A percentile compares a stretch with the other conserved stretches of the same genome.
Conservation (phyloP, 148 eudicot genomes). For the Camellia sinensis region DNA sequence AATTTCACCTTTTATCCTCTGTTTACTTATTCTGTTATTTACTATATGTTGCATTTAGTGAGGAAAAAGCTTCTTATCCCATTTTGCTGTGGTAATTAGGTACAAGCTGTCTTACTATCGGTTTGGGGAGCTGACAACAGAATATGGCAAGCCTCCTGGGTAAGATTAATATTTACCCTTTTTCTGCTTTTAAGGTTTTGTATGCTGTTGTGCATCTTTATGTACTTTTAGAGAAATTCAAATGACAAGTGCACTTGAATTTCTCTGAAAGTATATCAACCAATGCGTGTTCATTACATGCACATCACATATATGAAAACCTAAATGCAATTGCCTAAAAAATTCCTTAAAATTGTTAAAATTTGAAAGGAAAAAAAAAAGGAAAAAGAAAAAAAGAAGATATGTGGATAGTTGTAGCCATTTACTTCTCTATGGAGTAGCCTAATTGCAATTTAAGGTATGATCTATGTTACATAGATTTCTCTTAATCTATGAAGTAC, state of each 20-base stretch:
- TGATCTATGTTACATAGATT: background rate
- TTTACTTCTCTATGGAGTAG: background rate
- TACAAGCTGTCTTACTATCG: conserved; percentile 92
- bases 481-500: no score
- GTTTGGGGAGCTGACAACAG: conserved; percentile 94
- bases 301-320: background rate
- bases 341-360: background rate
- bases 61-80: conserved; percentile 16
- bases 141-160: conserved; percentile 96
- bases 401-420: background rate
- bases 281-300: no score
- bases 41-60: background rate
- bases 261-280: background rate
- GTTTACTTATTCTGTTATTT: conserved; percentile 6
- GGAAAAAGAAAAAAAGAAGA: background rate
- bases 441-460: background rate
- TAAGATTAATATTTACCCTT: conserved; percentile 32
- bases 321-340: background rate
- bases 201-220: background rate
- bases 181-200: background rate
- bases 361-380: background rate
- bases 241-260: background rate
- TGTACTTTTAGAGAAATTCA: background rate
- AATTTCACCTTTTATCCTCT: background rate
- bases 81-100: conserved; percentile 44